These are phyloP conservation scores for Phlebiopsis gigantea DNA, from an alignment of 768 basidiomycete species.

Conservation along the genomic window DNA sequence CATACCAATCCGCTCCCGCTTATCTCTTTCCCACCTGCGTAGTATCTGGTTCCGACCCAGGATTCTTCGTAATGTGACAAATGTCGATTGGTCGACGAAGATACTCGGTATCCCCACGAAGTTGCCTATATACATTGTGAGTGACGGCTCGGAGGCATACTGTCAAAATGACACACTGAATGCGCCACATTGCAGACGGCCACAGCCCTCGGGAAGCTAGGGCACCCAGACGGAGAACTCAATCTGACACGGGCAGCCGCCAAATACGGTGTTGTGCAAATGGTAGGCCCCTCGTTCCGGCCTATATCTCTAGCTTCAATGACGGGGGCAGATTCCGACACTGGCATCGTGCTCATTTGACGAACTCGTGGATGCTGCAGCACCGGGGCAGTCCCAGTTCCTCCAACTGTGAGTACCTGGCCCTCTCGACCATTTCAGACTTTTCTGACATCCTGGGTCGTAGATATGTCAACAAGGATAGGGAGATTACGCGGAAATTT, in stretches of 20 bases:
- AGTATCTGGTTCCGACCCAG: slow-evolving; percentile 28
- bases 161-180: background rate
- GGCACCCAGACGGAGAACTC: slow-evolving; percentile 93
- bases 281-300: slow-evolving; percentile 35
- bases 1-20: background rate
- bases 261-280: slow-evolving; percentile 70
- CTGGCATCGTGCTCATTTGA: slow-evolving; percentile 97
- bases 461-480: slow-evolving; percentile 84
- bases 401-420: slow-evolving; percentile 62
- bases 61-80: slow-evolving; percentile 70
- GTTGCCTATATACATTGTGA: slow-evolving; percentile 64
- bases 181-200: slow-evolving; percentile 37
- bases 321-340: slow-evolving; percentile 72
- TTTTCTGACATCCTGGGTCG: background rate
- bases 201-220: slow-evolving; percentile 88
- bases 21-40: background rate
- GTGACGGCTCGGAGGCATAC: slow-evolving; percentile 21
- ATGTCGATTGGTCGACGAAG: slow-evolving; percentile 78
- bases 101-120: slow-evolving; percentile 64
- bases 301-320: background rate
- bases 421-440: background rate
- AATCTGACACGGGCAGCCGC: slow-evolving; percentile 86
- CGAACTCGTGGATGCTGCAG: slow-evolving; percentile 82
- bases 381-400: slow-evolving; percentile 76
- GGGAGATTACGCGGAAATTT: slow-evolving; percentile 75